Percentiles rank a stretch among this genome's conserved stretches.
Conservation (phyloP, 1,284 basidiomycete species). For the Boletus albobrunnescens region DNA sequence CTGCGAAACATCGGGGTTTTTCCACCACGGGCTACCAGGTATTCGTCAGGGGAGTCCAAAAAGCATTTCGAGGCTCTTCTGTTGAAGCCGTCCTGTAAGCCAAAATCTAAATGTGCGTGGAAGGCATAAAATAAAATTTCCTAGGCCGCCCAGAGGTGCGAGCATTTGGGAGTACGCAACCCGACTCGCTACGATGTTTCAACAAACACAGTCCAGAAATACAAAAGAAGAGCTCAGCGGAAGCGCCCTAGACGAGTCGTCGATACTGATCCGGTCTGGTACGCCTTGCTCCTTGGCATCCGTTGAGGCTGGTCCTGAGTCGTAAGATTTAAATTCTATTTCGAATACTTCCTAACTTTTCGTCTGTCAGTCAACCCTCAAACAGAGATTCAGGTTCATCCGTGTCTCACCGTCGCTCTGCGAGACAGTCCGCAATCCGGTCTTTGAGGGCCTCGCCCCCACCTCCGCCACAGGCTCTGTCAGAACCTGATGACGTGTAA, state of each 20-base stretch:
- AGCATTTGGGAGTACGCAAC: conserved; percentile 16
- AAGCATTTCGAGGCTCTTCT: background rate
- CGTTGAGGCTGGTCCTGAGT: conserved; percentile 8
- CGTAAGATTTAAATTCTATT: conserved; percentile 14
- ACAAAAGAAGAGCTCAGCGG: background rate
- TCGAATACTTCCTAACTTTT: conserved; percentile 1
- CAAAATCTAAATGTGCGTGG: background rate
- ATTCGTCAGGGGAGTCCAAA: conserved; percentile 17
- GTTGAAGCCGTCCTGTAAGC: conserved; percentile 20
- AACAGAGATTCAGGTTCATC: conserved; percentile 9
- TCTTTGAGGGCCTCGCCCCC: conserved; percentile 11
- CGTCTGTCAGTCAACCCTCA: conserved; percentile 11
- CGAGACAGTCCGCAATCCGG: conserved; percentile 23
- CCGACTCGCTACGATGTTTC: conserved; percentile 17
- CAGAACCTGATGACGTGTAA: conserved; percentile 65
- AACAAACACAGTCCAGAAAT: conserved; percentile 8
- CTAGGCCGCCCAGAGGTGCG: conserved; percentile 18
- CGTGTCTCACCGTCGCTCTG: conserved; percentile 31
- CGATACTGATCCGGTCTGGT: conserved; percentile 7
- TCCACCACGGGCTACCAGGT: conserved; percentile 22
- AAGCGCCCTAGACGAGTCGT: background rate
- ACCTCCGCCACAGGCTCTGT: conserved; percentile 37
- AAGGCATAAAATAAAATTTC: background rate
- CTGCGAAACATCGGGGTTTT: conserved; percentile 17
- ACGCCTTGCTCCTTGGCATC: conserved; percentile 24